Evolutionary conservation across 176 grass and related monocot species (phyloP), one percentile per base, ranked within the genome.

Genomic region (Pharus latifolius): DNA sequence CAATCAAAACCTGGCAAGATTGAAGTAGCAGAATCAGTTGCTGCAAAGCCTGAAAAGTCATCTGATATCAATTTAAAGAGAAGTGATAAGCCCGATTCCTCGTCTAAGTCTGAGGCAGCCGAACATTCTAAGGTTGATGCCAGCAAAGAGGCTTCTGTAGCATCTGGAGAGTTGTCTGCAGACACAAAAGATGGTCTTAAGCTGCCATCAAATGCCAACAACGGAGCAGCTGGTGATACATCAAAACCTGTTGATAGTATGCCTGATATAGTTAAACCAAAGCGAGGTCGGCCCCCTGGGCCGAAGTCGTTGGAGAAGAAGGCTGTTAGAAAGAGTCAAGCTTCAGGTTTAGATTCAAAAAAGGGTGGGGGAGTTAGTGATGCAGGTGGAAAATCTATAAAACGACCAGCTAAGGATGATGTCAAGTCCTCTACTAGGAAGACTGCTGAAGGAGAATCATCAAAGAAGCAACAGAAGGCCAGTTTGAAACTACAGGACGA

Each of bases 351-450:
- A 17, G 70, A 47, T 74, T 38, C 50, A 20, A 78, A 85, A 34
- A 87, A 92, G 56, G 79, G 41, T 22, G 76, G 80, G 49, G 82
- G 45, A 32, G 45, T 73, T 14, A 73, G 43, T 81, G 79, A 84
- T 71, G 84, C 87, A 49, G 76, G 72, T 33, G 79, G 68, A 6
- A 94, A 86, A 63, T 75, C 23, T 64, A 75, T 59, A 19, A 88
- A 83, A 49, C 74, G 49, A 22, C 65, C 65, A 62, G 51, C 44
- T 23, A 85, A 87, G 83, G 67, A 70, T 71, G 78, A 78, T 63
- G 15, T 19, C 5, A 60, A 87, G 43, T 57, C 71, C 49, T 55
- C 69, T 15, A 35, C 43, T 69, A 72, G 44, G 59, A 83, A 98
- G 77, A 25, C 40, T 82, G 58, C 60, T 49, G 80, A 78, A 67